Percentiles rank a stretch among this genome's conserved stretches.
These are phyloP conservation scores for Thalia dealbata DNA, from an alignment of 176 grass and related monocot species.

Conservation along the genomic window DNA sequence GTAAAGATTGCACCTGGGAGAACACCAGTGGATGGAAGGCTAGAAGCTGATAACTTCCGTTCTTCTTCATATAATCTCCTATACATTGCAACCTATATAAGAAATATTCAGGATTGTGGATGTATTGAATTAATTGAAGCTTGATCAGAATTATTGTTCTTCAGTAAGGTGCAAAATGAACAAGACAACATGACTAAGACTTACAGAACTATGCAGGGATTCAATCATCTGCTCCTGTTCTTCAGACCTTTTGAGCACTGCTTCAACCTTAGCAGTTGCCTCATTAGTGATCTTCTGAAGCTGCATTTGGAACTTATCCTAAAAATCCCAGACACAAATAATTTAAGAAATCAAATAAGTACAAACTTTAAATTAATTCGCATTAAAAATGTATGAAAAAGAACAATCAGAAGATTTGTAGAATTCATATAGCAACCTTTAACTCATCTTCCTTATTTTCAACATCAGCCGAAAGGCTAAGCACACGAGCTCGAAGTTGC, in stretches of 20 bases:
- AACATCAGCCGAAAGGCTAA: constrained; percentile 52
- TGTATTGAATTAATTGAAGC: neutral
- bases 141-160: neutral
- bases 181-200: constrained; percentile 19
- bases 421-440: constrained; percentile 32
- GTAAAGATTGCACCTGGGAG: constrained; percentile 30
- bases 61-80: constrained; percentile 90
- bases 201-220: constrained; percentile 91
- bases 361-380: neutral
- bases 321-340: constrained; percentile 6
- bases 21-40: constrained; percentile 29
- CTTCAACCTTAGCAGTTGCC: constrained; percentile 64
- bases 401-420: neutral
- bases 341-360: neutral
- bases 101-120: neutral
- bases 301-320: constrained; percentile 78
- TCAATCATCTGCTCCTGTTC: constrained; percentile 91
- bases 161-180: neutral
- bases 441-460: constrained; percentile 73
- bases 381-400: neutral
- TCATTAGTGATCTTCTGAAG: constrained; percentile 52
- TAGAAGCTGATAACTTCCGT: constrained; percentile 40
- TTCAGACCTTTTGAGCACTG: constrained; percentile 82
- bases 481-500: constrained; percentile 66
- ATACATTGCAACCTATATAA: constrained; percentile 85